These are phyloP conservation scores for Austroboletus novae-zelandiae DNA, from an alignment of 1,284 basidiomycete species.

Conservation along the genomic window DNA sequence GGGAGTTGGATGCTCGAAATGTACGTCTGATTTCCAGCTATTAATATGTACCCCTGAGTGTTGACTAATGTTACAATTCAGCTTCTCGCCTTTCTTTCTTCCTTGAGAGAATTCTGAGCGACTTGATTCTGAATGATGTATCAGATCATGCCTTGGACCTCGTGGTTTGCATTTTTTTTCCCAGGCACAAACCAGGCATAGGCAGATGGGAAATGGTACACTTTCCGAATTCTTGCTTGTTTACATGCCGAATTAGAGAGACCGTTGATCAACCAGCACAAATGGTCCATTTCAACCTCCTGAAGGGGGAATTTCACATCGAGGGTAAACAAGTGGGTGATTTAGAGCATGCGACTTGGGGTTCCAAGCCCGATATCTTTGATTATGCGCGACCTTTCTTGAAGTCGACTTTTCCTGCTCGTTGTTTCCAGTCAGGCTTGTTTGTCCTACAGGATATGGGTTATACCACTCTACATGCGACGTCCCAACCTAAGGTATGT, in stretches of 20 bases:
- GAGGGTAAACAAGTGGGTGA: conserved; percentile 36
- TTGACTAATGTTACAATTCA: neutral
- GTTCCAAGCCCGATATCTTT: too few species aligned
- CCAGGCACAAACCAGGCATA: neutral
- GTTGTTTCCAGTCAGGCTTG: neutral
- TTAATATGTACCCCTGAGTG: too few species aligned
- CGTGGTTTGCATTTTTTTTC: conserved; percentile 35
- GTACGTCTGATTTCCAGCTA: too few species aligned
- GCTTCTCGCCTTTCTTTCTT: conserved; percentile 23
- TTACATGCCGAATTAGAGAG: neutral
- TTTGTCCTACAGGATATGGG: neutral
- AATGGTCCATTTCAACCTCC: neutral
- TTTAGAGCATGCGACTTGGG: conserved; percentile 15
- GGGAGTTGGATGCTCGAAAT: too few species aligned
- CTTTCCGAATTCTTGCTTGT: neutral
- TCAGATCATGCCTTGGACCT: conserved; percentile 27
- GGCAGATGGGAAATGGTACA: neutral
- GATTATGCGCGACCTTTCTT: neutral
- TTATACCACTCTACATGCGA: neutral
- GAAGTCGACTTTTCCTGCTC: neutral
- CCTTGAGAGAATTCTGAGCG: conserved; percentile 20
- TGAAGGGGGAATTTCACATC: neutral
- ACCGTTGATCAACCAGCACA: neutral
- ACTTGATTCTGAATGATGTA: neutral
- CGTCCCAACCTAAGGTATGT: conserved; percentile 5